Evolutionary conservation across 441 rosid genomes (phyloP).

Genomic region (Biscutella laevigata): DNA sequence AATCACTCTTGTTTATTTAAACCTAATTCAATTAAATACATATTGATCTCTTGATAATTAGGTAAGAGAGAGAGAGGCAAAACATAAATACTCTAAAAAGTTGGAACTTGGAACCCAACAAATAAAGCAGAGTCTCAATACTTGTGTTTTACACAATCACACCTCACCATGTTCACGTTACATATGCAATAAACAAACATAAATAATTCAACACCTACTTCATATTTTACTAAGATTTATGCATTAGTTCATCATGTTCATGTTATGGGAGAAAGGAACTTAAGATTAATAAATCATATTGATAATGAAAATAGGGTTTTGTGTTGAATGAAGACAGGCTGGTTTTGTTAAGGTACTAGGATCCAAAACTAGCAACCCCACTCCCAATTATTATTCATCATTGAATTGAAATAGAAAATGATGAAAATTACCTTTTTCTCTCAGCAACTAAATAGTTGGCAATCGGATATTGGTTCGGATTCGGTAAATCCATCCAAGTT

Average conservation of each 20-base stretch:
- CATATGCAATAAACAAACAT: conserved; percentile 9
- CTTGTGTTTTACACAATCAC: conserved; percentile 26
- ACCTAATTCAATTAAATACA: no score
- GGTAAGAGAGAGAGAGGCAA: neutral
- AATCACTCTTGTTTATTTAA: neutral
- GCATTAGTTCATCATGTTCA: conserved; percentile 16
- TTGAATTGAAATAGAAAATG: neutral
- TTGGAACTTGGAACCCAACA: conserved; percentile 12
- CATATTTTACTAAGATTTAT: conserved; percentile 11
- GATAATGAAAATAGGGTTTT: neutral
- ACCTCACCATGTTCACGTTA: conserved; percentile 22
- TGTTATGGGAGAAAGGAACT: conserved; percentile 14
- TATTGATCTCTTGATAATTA: no score
- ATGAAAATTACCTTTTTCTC: conserved; percentile 15
- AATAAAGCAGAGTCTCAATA: neutral
- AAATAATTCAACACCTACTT: conserved; percentile 11
- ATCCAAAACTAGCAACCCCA: conserved; percentile 22
- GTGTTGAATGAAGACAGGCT: conserved; percentile 23
- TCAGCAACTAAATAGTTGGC: conserved; percentile 7
- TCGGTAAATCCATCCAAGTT: no score
- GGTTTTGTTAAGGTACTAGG: conserved; percentile 22
- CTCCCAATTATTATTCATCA: conserved; percentile 15
- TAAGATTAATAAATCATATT: conserved; percentile 1
- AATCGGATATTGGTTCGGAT: no score
- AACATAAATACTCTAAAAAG: neutral